These are phyloP conservation scores for Crassisporium funariophilum DNA, from an alignment of 768 basidiomycete species.

Conservation along the genomic window DNA sequence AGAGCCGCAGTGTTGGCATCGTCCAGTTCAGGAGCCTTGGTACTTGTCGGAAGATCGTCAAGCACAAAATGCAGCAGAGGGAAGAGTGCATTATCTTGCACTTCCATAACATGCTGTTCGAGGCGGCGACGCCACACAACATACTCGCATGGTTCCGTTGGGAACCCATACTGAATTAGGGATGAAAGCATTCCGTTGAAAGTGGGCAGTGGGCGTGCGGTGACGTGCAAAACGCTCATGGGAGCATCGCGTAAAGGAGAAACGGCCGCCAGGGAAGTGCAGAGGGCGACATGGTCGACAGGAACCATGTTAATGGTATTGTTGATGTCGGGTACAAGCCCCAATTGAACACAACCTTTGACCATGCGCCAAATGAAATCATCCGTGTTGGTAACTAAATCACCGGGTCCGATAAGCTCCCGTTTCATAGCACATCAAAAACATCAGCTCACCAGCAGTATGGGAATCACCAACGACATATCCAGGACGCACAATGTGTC, in stretches of 20 bases:
- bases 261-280: constrained; percentile 73
- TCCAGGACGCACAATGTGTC: constrained; percentile 89
- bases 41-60: constrained; percentile 95
- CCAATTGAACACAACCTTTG: constrained; percentile 98
- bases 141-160: constrained; percentile 81
- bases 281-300: constrained; percentile 92
- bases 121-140: constrained; percentile 88
- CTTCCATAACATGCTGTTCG: constrained; percentile 93
- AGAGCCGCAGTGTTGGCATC: constrained; percentile 80
- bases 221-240: constrained; percentile 77
- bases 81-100: constrained; percentile 95
- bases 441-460: constrained; percentile 67
- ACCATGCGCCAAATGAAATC: constrained; percentile 98
- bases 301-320: constrained; percentile 99
- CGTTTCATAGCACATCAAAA: background rate
- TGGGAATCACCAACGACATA: constrained; percentile 94
- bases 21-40: constrained; percentile 89
- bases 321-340: constrained; percentile 94
- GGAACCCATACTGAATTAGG: constrained; percentile 79
- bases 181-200: constrained; percentile 86
- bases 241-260: constrained; percentile 50
- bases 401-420: constrained; percentile 1
- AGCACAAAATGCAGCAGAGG: constrained; percentile 96
- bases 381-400: constrained; percentile 92
- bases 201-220: constrained; percentile 82